phyloP scores from a whole-genome alignment of 306 rosid species.

The Cucumis cinereus region DNA sequence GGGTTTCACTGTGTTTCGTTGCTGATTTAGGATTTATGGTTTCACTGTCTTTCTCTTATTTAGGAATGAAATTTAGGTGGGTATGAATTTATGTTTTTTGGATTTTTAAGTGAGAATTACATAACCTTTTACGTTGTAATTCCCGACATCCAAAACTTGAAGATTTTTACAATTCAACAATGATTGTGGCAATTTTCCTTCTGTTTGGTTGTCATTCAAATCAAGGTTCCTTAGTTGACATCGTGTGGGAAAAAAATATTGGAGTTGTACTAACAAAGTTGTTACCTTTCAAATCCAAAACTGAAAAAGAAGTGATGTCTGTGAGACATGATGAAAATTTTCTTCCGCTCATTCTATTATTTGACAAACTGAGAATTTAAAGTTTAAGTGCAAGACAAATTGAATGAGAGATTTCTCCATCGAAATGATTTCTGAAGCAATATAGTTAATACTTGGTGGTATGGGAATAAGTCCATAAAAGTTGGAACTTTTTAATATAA shows the following conservation, averaged over 20 bases:
- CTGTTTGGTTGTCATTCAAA: neutral
- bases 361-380: neutral
- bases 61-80: too few relatives aligned
- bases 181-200: neutral
- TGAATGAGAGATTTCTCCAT: slow-evolving; percentile 2
- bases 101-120: too few relatives aligned
- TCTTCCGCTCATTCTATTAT: neutral
- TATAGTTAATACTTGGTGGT: too few relatives aligned
- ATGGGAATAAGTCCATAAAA: too few relatives aligned
- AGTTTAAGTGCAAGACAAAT: neutral
- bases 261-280: neutral
- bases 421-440: slow-evolving; percentile 20
- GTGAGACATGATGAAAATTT: neutral
- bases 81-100: too few relatives aligned
- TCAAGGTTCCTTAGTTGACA: neutral
- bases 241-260: neutral
- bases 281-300: too few relatives aligned
- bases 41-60: too few relatives aligned
- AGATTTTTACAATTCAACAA: neutral
- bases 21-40: too few relatives aligned
- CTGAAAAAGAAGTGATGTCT: neutral
- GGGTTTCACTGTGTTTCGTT: too few relatives aligned
- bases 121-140: neutral
- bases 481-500: too few relatives aligned
- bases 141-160: neutral